Conservation (phyloP, 257 asterid species). For the Euphrasia confusa region DNA sequence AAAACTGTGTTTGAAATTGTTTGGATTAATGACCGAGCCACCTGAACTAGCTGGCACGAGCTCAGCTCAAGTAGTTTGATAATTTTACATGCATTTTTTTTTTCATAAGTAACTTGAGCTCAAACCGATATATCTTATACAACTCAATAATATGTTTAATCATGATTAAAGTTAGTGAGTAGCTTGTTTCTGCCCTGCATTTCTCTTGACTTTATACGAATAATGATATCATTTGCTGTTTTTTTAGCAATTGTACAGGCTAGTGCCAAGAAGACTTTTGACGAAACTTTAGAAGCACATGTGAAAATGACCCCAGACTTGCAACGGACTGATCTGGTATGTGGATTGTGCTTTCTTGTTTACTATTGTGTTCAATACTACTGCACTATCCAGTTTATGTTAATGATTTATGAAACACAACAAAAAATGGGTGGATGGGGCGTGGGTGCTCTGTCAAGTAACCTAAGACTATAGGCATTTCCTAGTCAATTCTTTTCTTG, state of each 20-base stretch:
- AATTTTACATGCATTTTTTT: no score
- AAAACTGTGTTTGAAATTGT: no score
- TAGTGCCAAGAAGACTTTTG: conserved; percentile 54
- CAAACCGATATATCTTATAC: no score
- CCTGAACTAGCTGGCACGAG: no score
- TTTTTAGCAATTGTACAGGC: conserved; percentile 65
- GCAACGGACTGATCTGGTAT: conserved; percentile 90
- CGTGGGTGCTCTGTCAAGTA: neutral
- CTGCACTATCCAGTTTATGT: neutral
- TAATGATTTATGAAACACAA: neutral
- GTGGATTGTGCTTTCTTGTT: conserved; percentile 21
- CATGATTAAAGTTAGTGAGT: no score
- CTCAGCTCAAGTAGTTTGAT: no score
- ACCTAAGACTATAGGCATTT: neutral
- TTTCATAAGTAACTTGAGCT: no score
- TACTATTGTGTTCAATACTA: conserved; percentile 3
- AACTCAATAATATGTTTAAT: no score
- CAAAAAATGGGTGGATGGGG: neutral
- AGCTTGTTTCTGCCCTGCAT: neutral
- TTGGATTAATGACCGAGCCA: no score
- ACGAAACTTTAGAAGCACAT: conserved; percentile 93
- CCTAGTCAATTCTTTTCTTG: conserved; percentile 2
- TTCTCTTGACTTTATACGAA: conserved; percentile 19
- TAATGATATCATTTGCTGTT: conserved; percentile 30
- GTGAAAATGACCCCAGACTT: conserved; percentile 85